Evolutionary conservation across 179 eudicot genomes (phyloP), one percentile per base, ranked within the genome.

Genomic region (Drosera spatulata): DNA sequence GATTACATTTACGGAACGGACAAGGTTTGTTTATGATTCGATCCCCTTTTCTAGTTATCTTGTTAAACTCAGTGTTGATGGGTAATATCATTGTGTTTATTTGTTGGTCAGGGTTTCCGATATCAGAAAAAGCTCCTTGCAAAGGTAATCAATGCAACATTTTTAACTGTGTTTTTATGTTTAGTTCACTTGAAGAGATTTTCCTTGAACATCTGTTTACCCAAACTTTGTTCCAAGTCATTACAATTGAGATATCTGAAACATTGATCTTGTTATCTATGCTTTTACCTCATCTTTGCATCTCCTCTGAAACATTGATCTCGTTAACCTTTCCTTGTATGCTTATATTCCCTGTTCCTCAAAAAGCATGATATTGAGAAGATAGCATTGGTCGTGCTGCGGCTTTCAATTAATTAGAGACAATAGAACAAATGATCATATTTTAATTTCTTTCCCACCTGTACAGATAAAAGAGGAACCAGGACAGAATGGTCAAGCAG

Each of bases 1-100:
- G 98, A 91, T 78, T 88, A 86, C 76, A 82, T 91, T 56, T 91
- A 91, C 71, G 95, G 98, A 66, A 91, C 98, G 62, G 98, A 91
- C 67, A 91, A 91, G 95, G 98, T 91, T 41, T 47, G 53, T 61
- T 58, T 46, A 45, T 61, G 47, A 37, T 47, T 12, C 9, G 48
- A 39, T 11, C 14, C 3, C 40, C 0, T 33, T 57, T 39, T 64
- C 50, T 49, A 52, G 33, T 22, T 60, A 5, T 54, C 50, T 46
- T 33, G 10, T 10, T 40, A 39, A 39, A 51, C 49, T 38, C 56
- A 39, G 14, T 67, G 45, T 59, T 61, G 53, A 60, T 59, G 67
- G 63, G 40, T 68, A 22, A 41, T 58, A 45, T 44, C 51, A 55
- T 41, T 61, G 33, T 73, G 47, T 61, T 15, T 57, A 13, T 59